Evolutionary conservation across 176 grass and related monocot genomes (phyloP).

Genomic region (Stipa capillata): DNA sequence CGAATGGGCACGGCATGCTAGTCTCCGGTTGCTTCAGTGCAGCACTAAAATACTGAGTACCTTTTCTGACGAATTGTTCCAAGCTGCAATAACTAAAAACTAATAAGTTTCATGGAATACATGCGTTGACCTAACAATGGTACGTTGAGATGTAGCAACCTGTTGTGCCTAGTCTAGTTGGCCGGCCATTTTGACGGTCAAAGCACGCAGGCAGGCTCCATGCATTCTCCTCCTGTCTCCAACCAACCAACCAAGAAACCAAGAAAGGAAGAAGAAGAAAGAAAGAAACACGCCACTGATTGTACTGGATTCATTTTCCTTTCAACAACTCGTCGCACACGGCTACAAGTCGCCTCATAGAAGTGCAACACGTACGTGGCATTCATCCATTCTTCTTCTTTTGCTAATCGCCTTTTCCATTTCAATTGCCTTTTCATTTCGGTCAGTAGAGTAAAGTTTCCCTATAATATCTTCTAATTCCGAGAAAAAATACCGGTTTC

Average conservation of each 20-base stretch:
- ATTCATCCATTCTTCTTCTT: too few relatives aligned
- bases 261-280: too few relatives aligned
- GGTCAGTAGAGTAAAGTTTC: too few relatives aligned
- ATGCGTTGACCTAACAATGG: background rate
- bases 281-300: background rate
- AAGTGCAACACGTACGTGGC: too few relatives aligned
- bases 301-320: too few relatives aligned
- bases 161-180: background rate
- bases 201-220: background rate
- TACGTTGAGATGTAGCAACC: background rate
- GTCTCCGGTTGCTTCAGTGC: background rate
- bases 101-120: background rate
- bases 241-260: slow-evolving; percentile 17
- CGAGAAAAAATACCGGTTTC: too few relatives aligned
- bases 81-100: background rate
- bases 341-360: too few relatives aligned
- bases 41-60: background rate
- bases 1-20: background rate
- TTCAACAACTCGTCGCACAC: too few relatives aligned
- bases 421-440: too few relatives aligned
- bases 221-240: slow-evolving; percentile 7
- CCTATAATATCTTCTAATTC: too few relatives aligned
- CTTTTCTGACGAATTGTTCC: background rate
- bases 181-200: slow-evolving; percentile 19
- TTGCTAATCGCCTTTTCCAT: too few relatives aligned